Evolutionary conservation across 2,329 filamentous ascomycete genomes (phyloP).

Genomic region (Cytospora leucostoma): DNA sequence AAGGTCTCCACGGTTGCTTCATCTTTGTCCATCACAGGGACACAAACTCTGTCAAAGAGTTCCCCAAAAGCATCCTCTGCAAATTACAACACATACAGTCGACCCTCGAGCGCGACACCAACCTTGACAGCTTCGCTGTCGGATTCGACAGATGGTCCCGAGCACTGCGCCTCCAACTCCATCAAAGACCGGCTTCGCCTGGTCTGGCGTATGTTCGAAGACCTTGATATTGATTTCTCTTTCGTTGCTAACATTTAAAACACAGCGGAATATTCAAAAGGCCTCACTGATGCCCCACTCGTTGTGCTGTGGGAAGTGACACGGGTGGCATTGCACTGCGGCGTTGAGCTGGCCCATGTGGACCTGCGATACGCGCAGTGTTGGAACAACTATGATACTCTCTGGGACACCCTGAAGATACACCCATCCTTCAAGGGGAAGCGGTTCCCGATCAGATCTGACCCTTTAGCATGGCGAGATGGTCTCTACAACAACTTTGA

Average conservation of each 20-base stretch:
- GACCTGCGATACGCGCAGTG: slow-evolving; percentile 41
- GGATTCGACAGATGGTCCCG: background rate
- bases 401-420: slow-evolving; percentile 38
- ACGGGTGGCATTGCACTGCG: slow-evolving; percentile 50
- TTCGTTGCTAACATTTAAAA: background rate
- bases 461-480: slow-evolving; percentile 48
- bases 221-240: background rate
- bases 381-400: slow-evolving; percentile 46
- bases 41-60: background rate
- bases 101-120: background rate
- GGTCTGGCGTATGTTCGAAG: slow-evolving; percentile 21
- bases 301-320: slow-evolving; percentile 56
- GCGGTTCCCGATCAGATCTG: slow-evolving; percentile 50
- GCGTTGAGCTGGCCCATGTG: slow-evolving; percentile 42
- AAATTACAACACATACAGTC: background rate
- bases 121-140: background rate
- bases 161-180: background rate
- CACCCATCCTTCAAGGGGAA: slow-evolving; percentile 44
- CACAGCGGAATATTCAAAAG: slow-evolving; percentile 40
- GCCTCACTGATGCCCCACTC: slow-evolving; percentile 48
- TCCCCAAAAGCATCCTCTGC: background rate
- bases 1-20: background rate
- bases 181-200: slow-evolving; percentile 10
- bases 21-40: background rate
- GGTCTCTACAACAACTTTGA: slow-evolving; percentile 35